Base-by-base conservation (phyloP, 1,139 yeast species). In the Wickerhamomyces sp. region DNA sequence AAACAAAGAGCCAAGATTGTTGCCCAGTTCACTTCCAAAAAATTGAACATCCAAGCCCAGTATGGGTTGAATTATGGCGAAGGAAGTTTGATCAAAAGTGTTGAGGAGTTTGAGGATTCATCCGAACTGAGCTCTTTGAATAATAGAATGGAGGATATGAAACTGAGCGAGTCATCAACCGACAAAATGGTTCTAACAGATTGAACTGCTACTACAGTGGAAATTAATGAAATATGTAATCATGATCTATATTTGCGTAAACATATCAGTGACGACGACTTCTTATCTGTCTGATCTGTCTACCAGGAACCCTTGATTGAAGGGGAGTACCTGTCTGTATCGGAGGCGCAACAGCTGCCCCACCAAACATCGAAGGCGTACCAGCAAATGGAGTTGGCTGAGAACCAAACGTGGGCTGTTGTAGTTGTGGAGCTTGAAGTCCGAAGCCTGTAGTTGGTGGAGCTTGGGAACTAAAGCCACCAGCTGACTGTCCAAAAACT, bases 1-100 rank as follows among this genome's bases (percentile, higher is more conserved):
- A 83, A 80, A 61, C 95, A 89, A 65, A 73, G 98, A 43, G 84
- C 84, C 1, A 73, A 79, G 49, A 76, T 89, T 27, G 72, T 90
- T 47, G 65, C 70, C 32, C 58, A 65, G 29, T 83, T 84, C 80
- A 66, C 79, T 36, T 63, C 67, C 32, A 73, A 75, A 39, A 69
- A 67, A 43, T 59, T 82, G 45, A 60, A 62, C 4, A 53, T 68
- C 9, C 62, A 63, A 14, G 69, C 65, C 1, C 70, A 69, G 34
- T 75, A 66, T 56, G 79, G 79, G 9, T 60, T 83, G 9, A 83
- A 82, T 57, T 76, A 76, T 53, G 93, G 94, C 29, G 93, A 84
- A 53, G 73, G 72, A 44, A 72, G 79, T 47, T 76, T 81, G 69
- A 77, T 81, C 44, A 73, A 75, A 49, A 64, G 75, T 18, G 75